Conservation (phyloP, 2,329 filamentous ascomycete genomes). For the Cordyceps javanica region DNA sequence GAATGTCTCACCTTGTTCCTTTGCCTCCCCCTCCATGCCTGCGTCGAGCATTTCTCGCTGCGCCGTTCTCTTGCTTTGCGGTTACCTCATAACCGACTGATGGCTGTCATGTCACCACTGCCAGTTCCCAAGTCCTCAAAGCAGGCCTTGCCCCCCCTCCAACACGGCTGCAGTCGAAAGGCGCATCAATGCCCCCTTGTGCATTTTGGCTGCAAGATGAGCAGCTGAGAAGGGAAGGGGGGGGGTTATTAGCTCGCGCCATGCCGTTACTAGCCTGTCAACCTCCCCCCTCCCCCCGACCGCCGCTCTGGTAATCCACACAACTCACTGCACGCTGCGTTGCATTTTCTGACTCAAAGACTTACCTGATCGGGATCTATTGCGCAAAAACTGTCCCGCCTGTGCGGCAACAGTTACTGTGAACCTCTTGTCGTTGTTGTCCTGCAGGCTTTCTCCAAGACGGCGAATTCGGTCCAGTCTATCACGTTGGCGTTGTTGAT, state of each 20-base stretch:
- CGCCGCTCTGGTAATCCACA: slow-evolving; percentile 1
- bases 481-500: neutral
- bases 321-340: neutral
- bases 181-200: neutral
- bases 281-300: neutral
- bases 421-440: neutral
- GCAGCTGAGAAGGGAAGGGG: neutral
- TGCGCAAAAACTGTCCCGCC: neutral
- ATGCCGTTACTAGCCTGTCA: neutral
- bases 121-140: too few species aligned
- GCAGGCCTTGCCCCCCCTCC: too few species aligned
- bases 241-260: neutral
- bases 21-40: neutral
- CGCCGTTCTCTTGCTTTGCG: neutral
- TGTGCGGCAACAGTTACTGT: neutral
- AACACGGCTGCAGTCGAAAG: neutral
- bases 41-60: neutral
- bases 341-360: slow-evolving; percentile 10
- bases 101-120: neutral
- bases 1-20: slow-evolving; percentile 5
- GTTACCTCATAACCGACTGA: neutral
- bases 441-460: slow-evolving; percentile 1
- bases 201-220: neutral
- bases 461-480: neutral
- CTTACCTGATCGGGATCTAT: slow-evolving; percentile 7